These are phyloP conservation scores for Xylariaceae sp. DNA, from an alignment of 2,329 filamentous ascomycete genomes.

Conservation along the genomic window DNA sequence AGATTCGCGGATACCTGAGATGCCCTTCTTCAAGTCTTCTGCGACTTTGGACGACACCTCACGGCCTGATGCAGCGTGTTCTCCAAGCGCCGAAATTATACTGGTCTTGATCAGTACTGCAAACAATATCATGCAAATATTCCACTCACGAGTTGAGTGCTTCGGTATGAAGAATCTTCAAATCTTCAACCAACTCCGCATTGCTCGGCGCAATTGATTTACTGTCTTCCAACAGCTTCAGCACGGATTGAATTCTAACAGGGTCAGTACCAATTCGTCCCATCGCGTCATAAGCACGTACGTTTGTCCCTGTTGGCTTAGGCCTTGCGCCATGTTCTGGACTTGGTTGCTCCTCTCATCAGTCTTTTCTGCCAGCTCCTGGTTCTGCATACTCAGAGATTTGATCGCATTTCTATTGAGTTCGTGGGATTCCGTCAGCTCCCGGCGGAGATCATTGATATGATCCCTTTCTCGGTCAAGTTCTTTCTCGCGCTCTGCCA, in stretches of 20 bases:
- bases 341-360: slow-evolving; percentile 9
- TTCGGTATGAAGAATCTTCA: slow-evolving; percentile 19
- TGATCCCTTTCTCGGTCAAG: slow-evolving; percentile 20
- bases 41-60: slow-evolving; percentile 8
- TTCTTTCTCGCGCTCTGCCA: slow-evolving; percentile 24
- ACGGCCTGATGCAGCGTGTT: slow-evolving; percentile 9
- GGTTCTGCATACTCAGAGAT: slow-evolving; percentile 19
- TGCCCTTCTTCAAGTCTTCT: slow-evolving; percentile 9
- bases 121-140: background rate
- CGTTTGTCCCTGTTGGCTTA: slow-evolving; percentile 23
- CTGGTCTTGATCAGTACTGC: slow-evolving; percentile 11
- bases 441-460: slow-evolving; percentile 17
- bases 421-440: slow-evolving; percentile 20
- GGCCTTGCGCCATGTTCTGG: slow-evolving; percentile 9
- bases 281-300: slow-evolving; percentile 9
- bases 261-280: slow-evolving; percentile 9
- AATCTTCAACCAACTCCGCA: slow-evolving; percentile 12
- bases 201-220: slow-evolving; percentile 9
- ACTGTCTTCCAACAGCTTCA: slow-evolving; percentile 15
- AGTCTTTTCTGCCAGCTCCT: slow-evolving; percentile 21
- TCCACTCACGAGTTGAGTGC: slow-evolving; percentile 20
- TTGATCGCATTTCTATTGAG: slow-evolving; percentile 20
- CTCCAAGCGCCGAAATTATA: slow-evolving; percentile 13
- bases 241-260: slow-evolving; percentile 22
- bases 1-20: slow-evolving; percentile 7